phyloP scores from a whole-genome alignment of 768 basidiomycete species.

The Mycena metata region DNA sequence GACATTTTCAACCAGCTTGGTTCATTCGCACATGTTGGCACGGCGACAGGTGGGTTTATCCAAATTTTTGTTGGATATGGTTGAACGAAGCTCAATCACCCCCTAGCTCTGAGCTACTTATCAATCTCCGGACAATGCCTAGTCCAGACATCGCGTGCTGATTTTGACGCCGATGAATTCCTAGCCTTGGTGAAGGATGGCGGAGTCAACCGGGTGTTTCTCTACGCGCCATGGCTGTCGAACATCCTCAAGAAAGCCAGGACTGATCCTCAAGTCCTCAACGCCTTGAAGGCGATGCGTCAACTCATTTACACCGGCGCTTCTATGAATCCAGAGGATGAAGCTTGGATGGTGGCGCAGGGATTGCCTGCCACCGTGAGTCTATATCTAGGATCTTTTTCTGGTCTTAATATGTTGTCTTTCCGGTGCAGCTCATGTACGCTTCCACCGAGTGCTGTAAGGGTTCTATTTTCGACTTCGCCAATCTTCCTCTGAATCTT shows the following conservation, averaged over 20 bases:
- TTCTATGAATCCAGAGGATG: slow-evolving; percentile 20
- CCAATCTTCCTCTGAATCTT: background rate
- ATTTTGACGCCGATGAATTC: slow-evolving; percentile 40
- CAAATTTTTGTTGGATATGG: background rate
- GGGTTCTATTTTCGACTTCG: background rate
- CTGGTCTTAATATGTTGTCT: no score
- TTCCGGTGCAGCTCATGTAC: slow-evolving; percentile 20
- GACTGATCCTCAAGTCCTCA: slow-evolving; percentile 20
- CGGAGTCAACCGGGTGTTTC: slow-evolving; percentile 37
- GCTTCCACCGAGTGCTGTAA: slow-evolving; percentile 30
- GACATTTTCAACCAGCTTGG: slow-evolving; percentile 17
- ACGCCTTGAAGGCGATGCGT: slow-evolving; percentile 34
- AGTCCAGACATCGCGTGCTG: slow-evolving; percentile 40
- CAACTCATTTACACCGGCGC: slow-evolving; percentile 43
- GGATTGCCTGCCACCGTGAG: slow-evolving; percentile 24
- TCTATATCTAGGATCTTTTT: no score
- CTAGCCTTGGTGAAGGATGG: slow-evolving; percentile 37
- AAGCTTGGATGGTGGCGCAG: slow-evolving; percentile 13
- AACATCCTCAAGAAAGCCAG: slow-evolving; percentile 24
- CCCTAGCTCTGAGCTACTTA: slow-evolving; percentile 36
- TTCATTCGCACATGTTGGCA: slow-evolving; percentile 5
- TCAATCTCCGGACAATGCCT: slow-evolving; percentile 38
- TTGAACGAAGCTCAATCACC: background rate
- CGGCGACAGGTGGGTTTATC: slow-evolving; percentile 13
- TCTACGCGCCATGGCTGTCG: slow-evolving; percentile 43